A percentile compares a stretch with the other conserved stretches of the same genome.
Evolutionary conservation across 2,329 filamentous ascomycete species (phyloP).

Genomic region (Monosporascus sp.): DNA sequence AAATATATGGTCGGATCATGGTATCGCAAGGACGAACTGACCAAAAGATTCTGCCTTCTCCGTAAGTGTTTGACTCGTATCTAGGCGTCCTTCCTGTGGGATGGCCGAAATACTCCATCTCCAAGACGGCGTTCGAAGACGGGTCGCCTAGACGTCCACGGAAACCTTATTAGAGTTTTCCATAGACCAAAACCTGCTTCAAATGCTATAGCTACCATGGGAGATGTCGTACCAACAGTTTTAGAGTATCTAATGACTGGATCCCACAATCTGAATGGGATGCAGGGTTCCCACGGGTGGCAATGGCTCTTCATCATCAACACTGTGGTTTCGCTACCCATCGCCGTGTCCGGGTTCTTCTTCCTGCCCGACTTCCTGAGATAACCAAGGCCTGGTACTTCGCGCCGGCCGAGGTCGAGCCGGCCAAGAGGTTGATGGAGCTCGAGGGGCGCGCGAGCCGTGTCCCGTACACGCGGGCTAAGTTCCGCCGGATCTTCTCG

Average conservation of each 20-base stretch:
- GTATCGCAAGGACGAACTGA: constrained; percentile 34
- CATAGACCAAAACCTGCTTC: neutral
- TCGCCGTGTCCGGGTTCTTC: constrained; percentile 42
- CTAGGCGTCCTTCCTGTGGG: too few relatives aligned
- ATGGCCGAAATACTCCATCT: too few relatives aligned
- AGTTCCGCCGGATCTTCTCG: too few relatives aligned
- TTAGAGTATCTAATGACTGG: constrained; percentile 50
- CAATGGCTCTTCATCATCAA: constrained; percentile 50
- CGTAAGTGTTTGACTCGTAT: constrained; percentile 1
- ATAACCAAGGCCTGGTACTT: constrained; percentile 34
- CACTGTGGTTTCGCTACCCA: constrained; percentile 46
- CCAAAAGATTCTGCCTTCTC: constrained; percentile 39
- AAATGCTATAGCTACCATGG: constrained; percentile 19
- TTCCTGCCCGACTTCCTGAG: constrained; percentile 35
- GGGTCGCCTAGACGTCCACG: neutral
- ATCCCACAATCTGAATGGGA: constrained; percentile 42
- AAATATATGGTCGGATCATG: constrained; percentile 32
- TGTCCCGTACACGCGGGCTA: too few relatives aligned
- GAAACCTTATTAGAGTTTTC: neutral
- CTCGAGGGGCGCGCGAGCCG: too few relatives aligned
- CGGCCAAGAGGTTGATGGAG: constrained; percentile 12
- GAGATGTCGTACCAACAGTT: constrained; percentile 29
- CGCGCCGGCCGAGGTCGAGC: constrained; percentile 27
- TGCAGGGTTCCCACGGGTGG: constrained; percentile 45
- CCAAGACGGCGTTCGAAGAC: too few relatives aligned